Base-by-base conservation (phyloP, 192 early-diverging fungal genomes). In the Mortierella hygrophila region DNA sequence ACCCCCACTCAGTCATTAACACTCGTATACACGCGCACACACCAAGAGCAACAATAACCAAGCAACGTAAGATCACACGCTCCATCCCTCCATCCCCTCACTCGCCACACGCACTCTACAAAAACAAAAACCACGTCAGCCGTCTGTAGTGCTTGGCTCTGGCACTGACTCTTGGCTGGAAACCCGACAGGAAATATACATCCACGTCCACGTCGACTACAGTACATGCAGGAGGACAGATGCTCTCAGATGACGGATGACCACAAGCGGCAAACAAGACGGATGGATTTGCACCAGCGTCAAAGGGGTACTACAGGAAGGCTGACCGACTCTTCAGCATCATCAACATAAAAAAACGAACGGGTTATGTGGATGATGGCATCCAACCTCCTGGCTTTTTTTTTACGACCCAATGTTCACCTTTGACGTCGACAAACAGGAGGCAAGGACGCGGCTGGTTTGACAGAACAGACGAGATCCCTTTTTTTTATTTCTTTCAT, bases 371-470 rank as follows among this genome's bases (percentile, higher is more conserved):
- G 29, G 60, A 65, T 65, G 60, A 65, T 65, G 60, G 29, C 29
- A 32, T 32, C 60, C 60, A 11, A 26, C 60, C 26, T 29, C 60
- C 26, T 65, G 60, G 26, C 60, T 11, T 46, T 46, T 46, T 46
- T 46, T 46, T 46, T 46, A 46, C 44, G 44, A 46, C 44, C 44
- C 44, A 11, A 29, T 11, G 8, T 63, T 32, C 60, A 63, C 60
- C 60, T 65, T 65, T 65, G 60, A 65, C 60, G 60, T 65, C 60
- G 60, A 32, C 60, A 65, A 29, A 18, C 21, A 29, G 26, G 60
- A 65, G 60, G 60, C 60, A 32, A 65, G 60, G 60, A 65, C 29
- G 60, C 60, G 60, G 60, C 60, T 65, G 60, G 60, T 10, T 65
- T 29, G 32, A 3, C 60, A 65, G 60, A 29, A 16, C 49, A 26